Conservation (phyloP, 257 asterid genomes). For the Fraxinus pennsylvanica region DNA sequence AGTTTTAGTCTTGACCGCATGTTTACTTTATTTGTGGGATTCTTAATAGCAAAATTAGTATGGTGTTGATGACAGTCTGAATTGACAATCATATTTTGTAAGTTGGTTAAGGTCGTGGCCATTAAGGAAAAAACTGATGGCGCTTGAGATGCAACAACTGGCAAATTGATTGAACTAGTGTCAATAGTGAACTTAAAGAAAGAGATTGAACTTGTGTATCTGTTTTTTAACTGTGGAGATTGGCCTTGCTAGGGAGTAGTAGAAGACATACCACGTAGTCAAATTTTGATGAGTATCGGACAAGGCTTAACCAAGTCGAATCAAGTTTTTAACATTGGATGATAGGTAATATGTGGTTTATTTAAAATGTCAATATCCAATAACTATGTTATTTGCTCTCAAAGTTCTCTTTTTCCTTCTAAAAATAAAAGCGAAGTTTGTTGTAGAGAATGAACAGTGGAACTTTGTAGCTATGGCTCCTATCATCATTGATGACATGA, state of each 20-base stretch:
- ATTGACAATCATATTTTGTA: neutral
- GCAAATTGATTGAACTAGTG: neutral
- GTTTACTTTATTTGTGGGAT: constrained; percentile 5
- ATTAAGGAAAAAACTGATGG: neutral
- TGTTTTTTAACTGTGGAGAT: neutral
- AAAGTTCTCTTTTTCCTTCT: neutral
- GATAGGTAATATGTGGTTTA: neutral
- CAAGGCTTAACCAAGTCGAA: neutral
- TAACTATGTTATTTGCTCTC: neutral
- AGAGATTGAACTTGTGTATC: neutral
- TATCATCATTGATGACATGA: neutral
- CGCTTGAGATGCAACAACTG: neutral
- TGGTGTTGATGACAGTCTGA: neutral
- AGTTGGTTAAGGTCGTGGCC: neutral
- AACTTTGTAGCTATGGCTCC: neutral
- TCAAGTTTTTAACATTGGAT: neutral
- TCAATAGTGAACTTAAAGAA: neutral
- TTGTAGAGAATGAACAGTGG: neutral
- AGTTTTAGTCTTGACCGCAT: constrained; percentile 35
- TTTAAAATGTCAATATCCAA: neutral
- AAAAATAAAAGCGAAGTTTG: neutral
- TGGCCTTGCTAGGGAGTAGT: neutral
- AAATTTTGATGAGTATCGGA: neutral
- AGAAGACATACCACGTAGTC: neutral
- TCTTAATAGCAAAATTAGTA: neutral